phyloP scores from a whole-genome alignment of 31 red algal species.

The Endocladia muricata region DNA sequence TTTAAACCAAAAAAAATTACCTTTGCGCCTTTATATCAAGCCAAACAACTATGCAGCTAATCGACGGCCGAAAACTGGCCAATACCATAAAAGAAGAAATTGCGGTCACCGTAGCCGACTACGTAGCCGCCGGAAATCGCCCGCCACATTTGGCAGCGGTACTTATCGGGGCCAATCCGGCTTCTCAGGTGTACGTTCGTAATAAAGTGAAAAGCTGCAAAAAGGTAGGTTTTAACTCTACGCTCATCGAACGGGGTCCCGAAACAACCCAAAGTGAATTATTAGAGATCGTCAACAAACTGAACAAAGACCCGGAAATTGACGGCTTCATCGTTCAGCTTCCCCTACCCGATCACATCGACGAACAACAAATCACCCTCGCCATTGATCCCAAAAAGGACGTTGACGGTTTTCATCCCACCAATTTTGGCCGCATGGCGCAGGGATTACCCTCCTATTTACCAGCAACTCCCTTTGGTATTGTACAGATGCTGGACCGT shows the following conservation, averaged over 20 bases:
- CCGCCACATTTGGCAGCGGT: not conserved
- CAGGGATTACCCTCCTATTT: not conserved
- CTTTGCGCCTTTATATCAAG: too few relatives aligned
- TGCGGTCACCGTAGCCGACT: not conserved
- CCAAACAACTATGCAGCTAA: not conserved
- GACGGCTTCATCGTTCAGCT: not conserved
- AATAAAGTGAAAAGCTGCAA: not conserved
- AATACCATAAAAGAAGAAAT: not conserved
- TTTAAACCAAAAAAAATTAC: too few relatives aligned
- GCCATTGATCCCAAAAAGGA: not conserved
- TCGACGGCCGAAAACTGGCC: not conserved
- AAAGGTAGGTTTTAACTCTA: not conserved
- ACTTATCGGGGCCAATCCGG: not conserved
- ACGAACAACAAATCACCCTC: not conserved
- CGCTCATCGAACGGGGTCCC: not conserved
- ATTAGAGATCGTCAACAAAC: not conserved
- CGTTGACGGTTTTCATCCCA: slow-evolving; percentile 6
- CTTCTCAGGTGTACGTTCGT: not conserved
- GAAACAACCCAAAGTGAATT: not conserved
- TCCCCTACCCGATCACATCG: not conserved
- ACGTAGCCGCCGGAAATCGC: not conserved
- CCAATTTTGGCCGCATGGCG: not conserved
- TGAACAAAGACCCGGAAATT: not conserved
- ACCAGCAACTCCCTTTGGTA: slow-evolving; percentile 1
- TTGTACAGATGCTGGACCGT: slow-evolving; percentile 3